A percentile compares a stretch with the other conserved stretches of the same genome.
These are phyloP conservation scores for Mercurialis annua DNA, from an alignment of 345 rosid genomes.

Conservation along the genomic window DNA sequence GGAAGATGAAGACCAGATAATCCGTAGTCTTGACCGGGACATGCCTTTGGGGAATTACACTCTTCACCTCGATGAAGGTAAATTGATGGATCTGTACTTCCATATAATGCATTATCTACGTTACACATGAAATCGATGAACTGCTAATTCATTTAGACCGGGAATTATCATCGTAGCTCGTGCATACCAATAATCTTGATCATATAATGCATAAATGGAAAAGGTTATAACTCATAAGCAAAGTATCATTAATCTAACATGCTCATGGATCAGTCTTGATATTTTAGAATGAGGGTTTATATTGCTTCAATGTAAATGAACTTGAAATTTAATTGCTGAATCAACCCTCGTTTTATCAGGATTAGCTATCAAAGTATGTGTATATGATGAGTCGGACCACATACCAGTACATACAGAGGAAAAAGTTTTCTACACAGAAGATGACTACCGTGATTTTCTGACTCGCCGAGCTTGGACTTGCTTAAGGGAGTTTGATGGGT, in stretches of 20 bases:
- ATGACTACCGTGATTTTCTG: constrained; percentile 81
- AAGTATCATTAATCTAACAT: no score
- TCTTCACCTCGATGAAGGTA: constrained; percentile 92
- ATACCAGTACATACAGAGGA: constrained; percentile 83
- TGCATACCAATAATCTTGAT: neutral
- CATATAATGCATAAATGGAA: no score
- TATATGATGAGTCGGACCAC: constrained; percentile 81
- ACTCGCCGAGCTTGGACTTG: constrained; percentile 64
- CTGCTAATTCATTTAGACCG: neutral
- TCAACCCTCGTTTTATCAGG: constrained; percentile 39
- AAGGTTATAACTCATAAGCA: neutral
- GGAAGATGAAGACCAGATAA: constrained; percentile 91
- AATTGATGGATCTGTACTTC: constrained; percentile 6
- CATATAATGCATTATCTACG: neutral
- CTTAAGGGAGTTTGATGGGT: constrained; percentile 78
- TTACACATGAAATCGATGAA: neutral
- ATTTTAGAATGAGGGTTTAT: neutral
- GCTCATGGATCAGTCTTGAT: no score
- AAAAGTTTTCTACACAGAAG: constrained; percentile 78
- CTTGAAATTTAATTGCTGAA: neutral
- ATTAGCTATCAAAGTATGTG: constrained; percentile 70
- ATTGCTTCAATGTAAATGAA: neutral
- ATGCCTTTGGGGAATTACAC: constrained; percentile 92
- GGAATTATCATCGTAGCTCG: neutral
- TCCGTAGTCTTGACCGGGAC: constrained; percentile 81